Conservation (phyloP, 2,329 filamentous ascomycete species). For the Cryphonectria nitschkei region DNA sequence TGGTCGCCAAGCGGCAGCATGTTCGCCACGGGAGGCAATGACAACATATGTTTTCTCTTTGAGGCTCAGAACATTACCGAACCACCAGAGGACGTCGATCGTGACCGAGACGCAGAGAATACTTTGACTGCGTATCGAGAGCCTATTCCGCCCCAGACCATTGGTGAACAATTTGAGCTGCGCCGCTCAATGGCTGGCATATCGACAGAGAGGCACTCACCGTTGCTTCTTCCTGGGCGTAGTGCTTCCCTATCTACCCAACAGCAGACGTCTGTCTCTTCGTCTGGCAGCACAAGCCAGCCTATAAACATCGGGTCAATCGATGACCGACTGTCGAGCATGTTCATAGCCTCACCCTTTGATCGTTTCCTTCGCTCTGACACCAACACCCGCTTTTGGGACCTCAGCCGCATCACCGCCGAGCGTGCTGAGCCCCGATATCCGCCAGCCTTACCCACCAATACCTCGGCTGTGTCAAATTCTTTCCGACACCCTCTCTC, state of each 20-base stretch:
- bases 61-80: conserved; percentile 61
- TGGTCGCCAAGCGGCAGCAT: conserved; percentile 78
- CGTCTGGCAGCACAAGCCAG: conserved; percentile 14
- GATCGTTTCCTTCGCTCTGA: conserved; percentile 21
- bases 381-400: conserved; percentile 27
- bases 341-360: conserved; percentile 13
- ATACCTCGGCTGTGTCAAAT: conserved; percentile 18
- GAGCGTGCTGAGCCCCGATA: conserved; percentile 22
- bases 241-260: not conserved
- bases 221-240: not conserved
- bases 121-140: conserved; percentile 25
- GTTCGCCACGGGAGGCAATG: conserved; percentile 90
- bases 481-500: conserved; percentile 25
- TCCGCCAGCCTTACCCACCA: conserved; percentile 17
- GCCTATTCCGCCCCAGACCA: conserved; percentile 22
- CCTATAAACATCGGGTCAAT: conserved; percentile 20
- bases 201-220: not conserved
- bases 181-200: not conserved
- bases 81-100: conserved; percentile 6
- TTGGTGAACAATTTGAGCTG: conserved; percentile 3
- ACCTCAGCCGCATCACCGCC: conserved; percentile 18
- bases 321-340: conserved; percentile 21
- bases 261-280: conserved; percentile 9
- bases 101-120: conserved; percentile 16
- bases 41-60: conserved; percentile 86